phyloP scores from a whole-genome alignment of 192 early-diverging fungal species.

The Piromyces finnis region DNA sequence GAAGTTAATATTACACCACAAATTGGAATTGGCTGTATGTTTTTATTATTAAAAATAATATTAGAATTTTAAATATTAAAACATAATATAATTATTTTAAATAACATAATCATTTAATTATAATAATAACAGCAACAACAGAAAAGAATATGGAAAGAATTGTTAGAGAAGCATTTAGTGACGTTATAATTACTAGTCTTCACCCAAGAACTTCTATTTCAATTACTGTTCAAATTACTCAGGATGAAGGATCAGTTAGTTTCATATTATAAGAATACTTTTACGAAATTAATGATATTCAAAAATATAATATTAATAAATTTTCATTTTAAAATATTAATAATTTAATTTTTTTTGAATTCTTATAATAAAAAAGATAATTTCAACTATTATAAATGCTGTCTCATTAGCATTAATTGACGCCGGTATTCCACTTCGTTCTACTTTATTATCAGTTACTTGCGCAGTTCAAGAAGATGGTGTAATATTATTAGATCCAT shows the following conservation, averaged over 20 bases:
- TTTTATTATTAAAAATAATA: neutral
- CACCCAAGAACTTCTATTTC: slow-evolving; percentile 77
- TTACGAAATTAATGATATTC: too few relatives aligned
- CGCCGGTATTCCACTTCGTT: slow-evolving; percentile 67
- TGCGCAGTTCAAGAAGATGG: slow-evolving; percentile 44
- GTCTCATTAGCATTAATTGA: slow-evolving; percentile 69
- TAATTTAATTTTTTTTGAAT: neutral
- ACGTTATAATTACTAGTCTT: slow-evolving; percentile 50
- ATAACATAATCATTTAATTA: neutral
- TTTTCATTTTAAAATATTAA: neutral
- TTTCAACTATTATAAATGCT: slow-evolving; percentile 70
- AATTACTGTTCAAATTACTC: slow-evolving; percentile 68
- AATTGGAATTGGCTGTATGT: slow-evolving; percentile 28
- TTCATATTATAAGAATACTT: too few relatives aligned
- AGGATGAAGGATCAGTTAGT: slow-evolving; percentile 70
- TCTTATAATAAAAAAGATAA: slow-evolving; percentile 30
- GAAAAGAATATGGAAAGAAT: slow-evolving; percentile 57
- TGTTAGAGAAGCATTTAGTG: slow-evolving; percentile 55
- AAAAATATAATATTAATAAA: too few relatives aligned
- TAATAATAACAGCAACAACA: slow-evolving; percentile 16
- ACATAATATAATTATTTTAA: too few relatives aligned
- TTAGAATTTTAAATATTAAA: too few relatives aligned
- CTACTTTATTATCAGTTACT: slow-evolving; percentile 45
- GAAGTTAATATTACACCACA: slow-evolving; percentile 61
- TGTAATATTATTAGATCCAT: slow-evolving; percentile 59